Conservation (phyloP, 2,329 filamentous ascomycete species). For the Curvularia verruculosa region DNA sequence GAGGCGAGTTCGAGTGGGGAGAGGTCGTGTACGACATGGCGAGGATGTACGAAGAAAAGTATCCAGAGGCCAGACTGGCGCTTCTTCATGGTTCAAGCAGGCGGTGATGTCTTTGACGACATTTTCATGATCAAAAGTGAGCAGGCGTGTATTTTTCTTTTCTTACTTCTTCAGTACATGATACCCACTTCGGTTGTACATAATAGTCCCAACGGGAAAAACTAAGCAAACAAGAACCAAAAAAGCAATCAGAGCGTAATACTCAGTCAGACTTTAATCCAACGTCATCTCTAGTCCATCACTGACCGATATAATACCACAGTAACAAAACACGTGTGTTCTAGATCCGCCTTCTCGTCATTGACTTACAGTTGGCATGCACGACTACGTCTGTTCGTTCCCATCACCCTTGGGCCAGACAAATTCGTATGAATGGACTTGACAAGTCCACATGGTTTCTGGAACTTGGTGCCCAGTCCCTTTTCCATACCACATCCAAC, state of each 20-base stretch:
- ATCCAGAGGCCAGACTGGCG: slow-evolving; percentile 28
- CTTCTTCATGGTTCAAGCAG: slow-evolving; percentile 20
- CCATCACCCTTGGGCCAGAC: neutral
- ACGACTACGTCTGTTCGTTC: neutral
- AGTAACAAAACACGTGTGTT: neutral
- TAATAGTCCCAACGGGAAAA: neutral
- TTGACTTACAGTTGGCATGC: neutral
- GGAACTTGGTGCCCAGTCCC: neutral
- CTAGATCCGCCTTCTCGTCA: neutral
- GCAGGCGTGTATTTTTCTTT: neutral
- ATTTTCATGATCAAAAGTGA: slow-evolving; percentile 13
- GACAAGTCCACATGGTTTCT: neutral
- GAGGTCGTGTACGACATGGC: slow-evolving; percentile 58
- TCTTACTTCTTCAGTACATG: slow-evolving; percentile 14
- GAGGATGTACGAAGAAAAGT: slow-evolving; percentile 31
- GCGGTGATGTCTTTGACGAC: slow-evolving; percentile 2
- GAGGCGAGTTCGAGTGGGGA: slow-evolving; percentile 73
- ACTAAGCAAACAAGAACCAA: neutral
- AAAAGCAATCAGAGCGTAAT: neutral
- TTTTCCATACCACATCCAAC: neutral
- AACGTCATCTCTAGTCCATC: neutral
- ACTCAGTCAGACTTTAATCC: neutral
- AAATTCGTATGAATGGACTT: neutral
- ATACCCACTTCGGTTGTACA: slow-evolving; percentile 25
- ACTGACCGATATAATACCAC: neutral